Percentiles rank a stretch among this genome's conserved stretches.
Evolutionary conservation across 306 rosid species (phyloP).

Genomic region (Acmispon strigosus): DNA sequence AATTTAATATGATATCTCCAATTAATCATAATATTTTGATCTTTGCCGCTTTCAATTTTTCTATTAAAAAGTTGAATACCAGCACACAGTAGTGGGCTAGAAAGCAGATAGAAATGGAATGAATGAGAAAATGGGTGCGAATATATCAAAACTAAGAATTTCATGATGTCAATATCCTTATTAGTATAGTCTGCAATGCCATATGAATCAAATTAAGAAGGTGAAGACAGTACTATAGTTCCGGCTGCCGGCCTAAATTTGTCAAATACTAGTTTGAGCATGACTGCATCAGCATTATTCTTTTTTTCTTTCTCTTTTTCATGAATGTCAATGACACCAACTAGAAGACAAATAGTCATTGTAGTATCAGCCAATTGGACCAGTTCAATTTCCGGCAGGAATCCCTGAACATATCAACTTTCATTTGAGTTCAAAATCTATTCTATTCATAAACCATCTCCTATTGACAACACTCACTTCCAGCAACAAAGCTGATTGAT

Average conservation of each 20-base stretch:
- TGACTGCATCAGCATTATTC: background rate
- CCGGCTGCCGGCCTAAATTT: slow-evolving; percentile 47
- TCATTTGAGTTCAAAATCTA: slow-evolving; percentile 20
- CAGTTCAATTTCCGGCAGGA: slow-evolving; percentile 27
- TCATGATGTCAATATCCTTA: background rate
- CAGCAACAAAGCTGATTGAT: background rate
- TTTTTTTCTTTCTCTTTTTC: background rate
- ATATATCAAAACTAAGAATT: too few species aligned
- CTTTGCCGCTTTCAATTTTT: too few species aligned
- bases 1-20: background rate
- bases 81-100: too few species aligned
- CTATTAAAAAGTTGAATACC: too few species aligned
- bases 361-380: slow-evolving; percentile 42
- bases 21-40: background rate
- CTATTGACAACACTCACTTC: background rate
- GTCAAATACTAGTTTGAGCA: slow-evolving; percentile 8
- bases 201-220: slow-evolving; percentile 25
- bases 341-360: slow-evolving; percentile 25
- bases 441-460: slow-evolving; percentile 8
- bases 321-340: background rate
- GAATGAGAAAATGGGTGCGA: too few species aligned
- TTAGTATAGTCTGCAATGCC: slow-evolving; percentile 6
- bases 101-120: too few species aligned
- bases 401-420: slow-evolving; percentile 3
- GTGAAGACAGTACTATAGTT: slow-evolving; percentile 25